Evolutionary conservation across 768 basidiomycete genomes (phyloP).

Genomic region (Rhizopogon salebrosus): DNA sequence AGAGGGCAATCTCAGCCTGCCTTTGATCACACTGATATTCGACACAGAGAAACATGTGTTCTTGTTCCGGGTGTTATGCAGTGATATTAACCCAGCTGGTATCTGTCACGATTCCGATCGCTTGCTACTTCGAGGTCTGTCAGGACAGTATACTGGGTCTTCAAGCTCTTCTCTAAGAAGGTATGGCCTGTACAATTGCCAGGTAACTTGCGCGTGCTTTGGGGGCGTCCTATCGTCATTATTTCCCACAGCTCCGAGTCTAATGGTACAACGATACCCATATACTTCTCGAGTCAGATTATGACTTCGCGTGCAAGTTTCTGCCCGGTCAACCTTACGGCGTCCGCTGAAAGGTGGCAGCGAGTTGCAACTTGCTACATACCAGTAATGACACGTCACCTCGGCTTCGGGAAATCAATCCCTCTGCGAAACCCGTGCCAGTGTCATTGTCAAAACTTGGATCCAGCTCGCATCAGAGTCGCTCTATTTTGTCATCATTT

Average conservation of each 20-base stretch:
- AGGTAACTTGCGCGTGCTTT: slow-evolving; percentile 44
- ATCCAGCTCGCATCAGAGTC: too few relatives aligned
- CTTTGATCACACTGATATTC: too few relatives aligned
- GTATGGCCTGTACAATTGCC: slow-evolving; percentile 41
- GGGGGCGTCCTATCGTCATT: slow-evolving; percentile 19
- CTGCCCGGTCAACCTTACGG: slow-evolving; percentile 48
- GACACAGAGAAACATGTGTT: too few relatives aligned
- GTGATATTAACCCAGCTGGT: too few relatives aligned
- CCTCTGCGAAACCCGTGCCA: too few relatives aligned
- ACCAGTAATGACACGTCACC: slow-evolving; percentile 46
- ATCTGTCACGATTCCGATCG: too few relatives aligned
- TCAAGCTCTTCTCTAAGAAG: slow-evolving; percentile 4
- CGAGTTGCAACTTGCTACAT: slow-evolving; percentile 40
- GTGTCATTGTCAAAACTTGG: too few relatives aligned
- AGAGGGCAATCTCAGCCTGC: too few relatives aligned
- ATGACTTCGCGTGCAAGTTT: slow-evolving; percentile 64
- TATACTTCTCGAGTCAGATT: slow-evolving; percentile 48
- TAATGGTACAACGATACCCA: slow-evolving; percentile 41
- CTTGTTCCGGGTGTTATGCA: too few relatives aligned
- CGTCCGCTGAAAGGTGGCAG: slow-evolving; percentile 56
- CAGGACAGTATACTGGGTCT: slow-evolving; percentile 7
- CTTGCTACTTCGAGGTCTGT: background rate
- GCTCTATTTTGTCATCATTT: too few relatives aligned
- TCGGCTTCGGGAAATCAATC: slow-evolving; percentile 14
- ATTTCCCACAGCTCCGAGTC: slow-evolving; percentile 43